Conservation (phyloP, 73 alveolate genomes). For the Diophrys appendiculata region DNA sequence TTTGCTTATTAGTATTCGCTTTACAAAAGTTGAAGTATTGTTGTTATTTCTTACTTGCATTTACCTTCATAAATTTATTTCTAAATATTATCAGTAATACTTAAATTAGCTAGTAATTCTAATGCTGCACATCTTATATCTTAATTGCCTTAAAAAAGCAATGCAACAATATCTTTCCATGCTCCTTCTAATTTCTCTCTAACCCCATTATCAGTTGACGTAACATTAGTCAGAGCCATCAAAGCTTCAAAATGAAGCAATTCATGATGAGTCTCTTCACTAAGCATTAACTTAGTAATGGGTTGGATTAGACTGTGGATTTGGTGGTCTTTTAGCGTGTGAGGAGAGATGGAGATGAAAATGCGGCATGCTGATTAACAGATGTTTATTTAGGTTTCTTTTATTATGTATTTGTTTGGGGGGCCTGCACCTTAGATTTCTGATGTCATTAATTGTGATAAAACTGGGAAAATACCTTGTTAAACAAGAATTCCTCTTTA, state of each 20-base stretch:
- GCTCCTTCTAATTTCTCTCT: background rate
- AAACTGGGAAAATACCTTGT: background rate
- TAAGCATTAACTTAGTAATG: background rate
- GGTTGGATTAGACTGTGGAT: background rate
- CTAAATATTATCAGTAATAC: no score
- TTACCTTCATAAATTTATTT: background rate
- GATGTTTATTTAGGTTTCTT: background rate
- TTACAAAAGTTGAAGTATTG: background rate
- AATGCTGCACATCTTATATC: background rate
- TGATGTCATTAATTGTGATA: no score
- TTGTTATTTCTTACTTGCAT: background rate
- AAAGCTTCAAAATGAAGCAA: background rate
- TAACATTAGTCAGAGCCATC: background rate
- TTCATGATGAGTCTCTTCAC: background rate
- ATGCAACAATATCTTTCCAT: background rate
- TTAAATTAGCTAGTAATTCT: background rate
- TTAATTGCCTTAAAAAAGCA: background rate
- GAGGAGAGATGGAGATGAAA: background rate
- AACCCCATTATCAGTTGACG: background rate
- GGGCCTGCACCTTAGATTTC: background rate
- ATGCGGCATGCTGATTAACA: background rate
- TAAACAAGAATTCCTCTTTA: background rate
- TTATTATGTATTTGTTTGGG: background rate
- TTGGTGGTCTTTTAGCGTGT: background rate
- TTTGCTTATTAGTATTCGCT: background rate